These are phyloP conservation scores for Ulota crispa DNA, from an alignment of 225 moss, liverwort and hornwort genomes.

Conservation along the genomic window DNA sequence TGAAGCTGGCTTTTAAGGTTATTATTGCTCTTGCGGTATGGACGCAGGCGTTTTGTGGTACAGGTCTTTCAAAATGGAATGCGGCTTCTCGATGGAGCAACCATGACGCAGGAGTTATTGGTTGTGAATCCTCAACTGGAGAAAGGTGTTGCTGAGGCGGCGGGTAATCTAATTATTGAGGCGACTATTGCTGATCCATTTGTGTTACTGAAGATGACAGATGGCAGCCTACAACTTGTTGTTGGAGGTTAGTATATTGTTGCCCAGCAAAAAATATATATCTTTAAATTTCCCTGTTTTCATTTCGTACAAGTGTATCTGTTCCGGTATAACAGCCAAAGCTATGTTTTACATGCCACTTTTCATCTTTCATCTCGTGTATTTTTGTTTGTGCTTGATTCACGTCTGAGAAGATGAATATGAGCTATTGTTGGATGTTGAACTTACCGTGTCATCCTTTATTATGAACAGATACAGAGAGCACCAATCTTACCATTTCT, in stretches of 20 bases:
- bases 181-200: conserved; percentile 85
- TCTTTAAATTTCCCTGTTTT: background rate
- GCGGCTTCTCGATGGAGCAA: conserved; percentile 84
- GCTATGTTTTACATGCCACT: background rate
- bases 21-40: conserved; percentile 20
- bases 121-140: conserved; percentile 42
- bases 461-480: conserved; percentile 53
- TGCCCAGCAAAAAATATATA: background rate
- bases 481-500: conserved; percentile 58
- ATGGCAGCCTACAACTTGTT: conserved; percentile 80
- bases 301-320: conserved; percentile 7
- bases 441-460: conserved; percentile 10
- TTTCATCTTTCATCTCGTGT: conserved; percentile 10
- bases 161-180: conserved; percentile 46
- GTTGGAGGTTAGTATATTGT: conserved; percentile 50
- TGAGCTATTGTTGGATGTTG: conserved; percentile 13
- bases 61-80: conserved; percentile 81
- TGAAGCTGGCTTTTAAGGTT: conserved; percentile 9
- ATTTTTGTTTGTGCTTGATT: background rate
- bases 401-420: background rate
- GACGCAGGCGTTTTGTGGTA: conserved; percentile 71
- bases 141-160: conserved; percentile 36
- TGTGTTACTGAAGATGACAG: conserved; percentile 78
- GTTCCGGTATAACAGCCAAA: background rate
- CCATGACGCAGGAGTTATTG: conserved; percentile 72